These are phyloP conservation scores for Datisca glomerata DNA, from an alignment of 306 rosid species.

Conservation along the genomic window DNA sequence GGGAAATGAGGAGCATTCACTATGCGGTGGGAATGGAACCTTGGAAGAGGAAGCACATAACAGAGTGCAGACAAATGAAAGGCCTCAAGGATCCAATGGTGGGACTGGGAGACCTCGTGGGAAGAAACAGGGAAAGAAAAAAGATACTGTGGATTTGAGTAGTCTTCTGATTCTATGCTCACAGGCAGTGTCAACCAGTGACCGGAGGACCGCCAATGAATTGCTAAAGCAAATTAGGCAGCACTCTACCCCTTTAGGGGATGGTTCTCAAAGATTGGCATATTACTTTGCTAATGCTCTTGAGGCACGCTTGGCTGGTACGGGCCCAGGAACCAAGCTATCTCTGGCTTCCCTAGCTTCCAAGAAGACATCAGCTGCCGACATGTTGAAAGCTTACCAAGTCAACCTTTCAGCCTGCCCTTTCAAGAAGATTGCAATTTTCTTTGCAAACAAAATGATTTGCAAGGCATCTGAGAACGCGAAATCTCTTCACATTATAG, in stretches of 20 bases:
- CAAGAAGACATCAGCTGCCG: slow-evolving; percentile 9
- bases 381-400: slow-evolving; percentile 20
- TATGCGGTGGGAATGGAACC: slow-evolving; percentile 15
- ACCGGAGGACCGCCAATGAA: not conserved
- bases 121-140: not conserved
- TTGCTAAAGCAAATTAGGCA: slow-evolving; percentile 8
- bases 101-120: not conserved
- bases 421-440: slow-evolving; percentile 19
- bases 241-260: not conserved
- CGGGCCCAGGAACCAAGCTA: not conserved
- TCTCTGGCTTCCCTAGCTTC: slow-evolving; percentile 23
- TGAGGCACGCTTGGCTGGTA: slow-evolving; percentile 9
- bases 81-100: slow-evolving; percentile 3
- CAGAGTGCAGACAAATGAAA: slow-evolving; percentile 9
- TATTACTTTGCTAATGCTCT: slow-evolving; percentile 11
- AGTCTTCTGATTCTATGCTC: slow-evolving; percentile 1
- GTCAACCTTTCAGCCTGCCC: slow-evolving; percentile 16
- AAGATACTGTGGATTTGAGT: slow-evolving; percentile 1
- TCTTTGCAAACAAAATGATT: slow-evolving; percentile 23
- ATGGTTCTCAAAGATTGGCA: slow-evolving; percentile 5
- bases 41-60: slow-evolving; percentile 8
- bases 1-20: slow-evolving; percentile 13
- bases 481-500: slow-evolving; percentile 22
- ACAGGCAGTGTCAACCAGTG: not conserved
- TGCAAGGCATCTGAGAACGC: slow-evolving; percentile 18